Conservation (phyloP, 371 early-diverging fungal species). For the Dinochytrium kinnereticum region DNA sequence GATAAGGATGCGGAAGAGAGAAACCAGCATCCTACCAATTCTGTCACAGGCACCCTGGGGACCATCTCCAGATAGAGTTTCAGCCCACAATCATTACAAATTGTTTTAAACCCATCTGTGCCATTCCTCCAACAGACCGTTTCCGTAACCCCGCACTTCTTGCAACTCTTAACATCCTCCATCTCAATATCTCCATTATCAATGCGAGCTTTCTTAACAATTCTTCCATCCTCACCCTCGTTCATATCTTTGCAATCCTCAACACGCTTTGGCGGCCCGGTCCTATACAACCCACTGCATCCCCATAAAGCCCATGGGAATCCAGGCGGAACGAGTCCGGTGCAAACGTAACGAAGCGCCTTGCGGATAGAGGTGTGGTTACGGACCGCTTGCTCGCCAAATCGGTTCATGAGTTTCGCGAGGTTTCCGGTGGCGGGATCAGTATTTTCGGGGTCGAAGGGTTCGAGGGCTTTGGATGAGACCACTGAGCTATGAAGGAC, state of each 20-base stretch:
- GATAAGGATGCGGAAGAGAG: neutral
- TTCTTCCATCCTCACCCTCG: neutral
- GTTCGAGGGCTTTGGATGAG: neutral
- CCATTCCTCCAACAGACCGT: conserved; percentile 15
- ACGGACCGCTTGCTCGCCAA: neutral
- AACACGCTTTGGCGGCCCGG: neutral
- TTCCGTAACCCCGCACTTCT: neutral
- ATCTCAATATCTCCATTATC: neutral
- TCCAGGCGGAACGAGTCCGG: neutral
- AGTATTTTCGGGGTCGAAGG: conserved; percentile 7
- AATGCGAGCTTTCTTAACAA: neutral
- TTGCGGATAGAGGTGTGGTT: neutral
- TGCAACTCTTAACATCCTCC: neutral
- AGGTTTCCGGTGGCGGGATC: neutral
- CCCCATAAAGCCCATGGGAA: conserved; percentile 15
- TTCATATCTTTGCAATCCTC: neutral
- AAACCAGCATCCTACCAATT: neutral
- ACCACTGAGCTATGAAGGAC: conserved; percentile 13
- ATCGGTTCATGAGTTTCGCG: neutral
- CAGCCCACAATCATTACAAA: conserved; percentile 18
- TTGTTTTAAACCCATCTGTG: neutral
- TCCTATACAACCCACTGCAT: conserved; percentile 6
- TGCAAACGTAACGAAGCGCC: conserved; percentile 3
- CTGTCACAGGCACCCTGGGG: conserved; percentile 14
- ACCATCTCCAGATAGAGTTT: conserved; percentile 15